Percentiles rank a stretch among this genome's conserved stretches.
phyloP scores from a whole-genome alignment of 805 yeast species.

The Kluyveromyces siamensis region DNA sequence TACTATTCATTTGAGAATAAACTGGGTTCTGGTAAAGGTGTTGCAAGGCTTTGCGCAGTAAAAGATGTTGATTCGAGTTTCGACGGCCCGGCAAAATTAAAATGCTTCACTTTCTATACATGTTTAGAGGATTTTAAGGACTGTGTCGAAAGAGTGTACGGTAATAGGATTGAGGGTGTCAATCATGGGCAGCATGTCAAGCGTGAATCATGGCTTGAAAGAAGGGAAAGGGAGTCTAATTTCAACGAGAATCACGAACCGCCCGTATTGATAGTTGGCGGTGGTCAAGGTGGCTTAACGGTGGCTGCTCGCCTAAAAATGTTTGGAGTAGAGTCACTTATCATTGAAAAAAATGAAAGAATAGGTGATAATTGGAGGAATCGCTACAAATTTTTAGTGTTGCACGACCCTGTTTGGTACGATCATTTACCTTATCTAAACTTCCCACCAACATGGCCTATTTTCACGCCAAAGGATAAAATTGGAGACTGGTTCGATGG shows the following conservation, averaged over 20 bases:
- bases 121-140: constrained; percentile 27
- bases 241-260: constrained; percentile 32
- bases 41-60: constrained; percentile 26
- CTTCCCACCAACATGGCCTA: constrained; percentile 36
- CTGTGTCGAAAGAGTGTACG: constrained; percentile 28
- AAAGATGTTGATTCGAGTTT: constrained; percentile 18
- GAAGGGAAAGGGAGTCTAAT: constrained; percentile 23
- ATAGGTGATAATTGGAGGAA: constrained; percentile 42
- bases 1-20: constrained; percentile 25
- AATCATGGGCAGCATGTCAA: constrained; percentile 32
- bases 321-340: constrained; percentile 33
- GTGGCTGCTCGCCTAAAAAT: constrained; percentile 35
- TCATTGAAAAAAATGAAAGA: constrained; percentile 30
- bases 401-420: constrained; percentile 39
- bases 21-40: constrained; percentile 30
- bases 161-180: constrained; percentile 30
- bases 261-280: constrained; percentile 37
- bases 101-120: constrained; percentile 29
- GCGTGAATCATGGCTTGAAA: constrained; percentile 34
- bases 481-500: constrained; percentile 36
- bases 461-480: constrained; percentile 37
- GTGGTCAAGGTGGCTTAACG: constrained; percentile 39
- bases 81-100: constrained; percentile 16
- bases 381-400: constrained; percentile 35
- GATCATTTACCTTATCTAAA: constrained; percentile 34